Evolutionary conservation across 164 flowering plant species (phyloP), one percentile per base, ranked within the genome.

Genomic region (Kalanchoe fedtschenkoi): DNA sequence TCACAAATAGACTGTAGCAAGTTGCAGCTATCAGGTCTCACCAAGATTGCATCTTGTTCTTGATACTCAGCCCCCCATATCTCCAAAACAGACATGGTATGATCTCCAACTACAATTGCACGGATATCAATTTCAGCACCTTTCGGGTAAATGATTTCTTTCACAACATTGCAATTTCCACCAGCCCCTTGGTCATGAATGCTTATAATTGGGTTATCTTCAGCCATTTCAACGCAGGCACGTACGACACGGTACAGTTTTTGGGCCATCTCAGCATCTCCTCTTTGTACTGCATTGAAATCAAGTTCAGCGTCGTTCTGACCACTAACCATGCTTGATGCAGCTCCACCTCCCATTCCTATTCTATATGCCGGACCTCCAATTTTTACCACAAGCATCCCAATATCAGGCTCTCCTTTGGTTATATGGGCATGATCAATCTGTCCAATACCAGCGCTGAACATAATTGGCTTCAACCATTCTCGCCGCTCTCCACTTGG

Each of bases 11-110:
- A 81, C 63, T 80, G 73, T 34, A 92, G 74, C 38, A 86, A 61
- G 39, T 65, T 58, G 33, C 74, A 80, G 75, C 87, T 88, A 72
- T 88, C 90, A 54, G 96, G 89, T 70, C 79, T 83, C 77, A 92
- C 90, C 75, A 89, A 65, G 66, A 92, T 82, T 28, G 96, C 98
- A 79, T 92, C 96, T 73, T 92, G 96, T 74, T 92, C 98, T 66
- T 92, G 98, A 67, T 89, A 92, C 64, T 92, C 96, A 32, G 98
- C 96, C 57, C 98, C 95, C 98, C 98, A 89, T 68, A 92, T 92
- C 76, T 92, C 96, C 75, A 92, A 71, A 47, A 89, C 84, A 19
- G 95, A 92, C 98, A 92, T 87, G 5, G 96, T 89, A 60, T 83
- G 85, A 54, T 89, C 98, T 62, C 98, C 98, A 71, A 92, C 87